Percentiles rank a stretch among this genome's conserved stretches.
phyloP scores from a whole-genome alignment of 1,139 yeast genomes.

The Arxiozyma slooffiae region DNA sequence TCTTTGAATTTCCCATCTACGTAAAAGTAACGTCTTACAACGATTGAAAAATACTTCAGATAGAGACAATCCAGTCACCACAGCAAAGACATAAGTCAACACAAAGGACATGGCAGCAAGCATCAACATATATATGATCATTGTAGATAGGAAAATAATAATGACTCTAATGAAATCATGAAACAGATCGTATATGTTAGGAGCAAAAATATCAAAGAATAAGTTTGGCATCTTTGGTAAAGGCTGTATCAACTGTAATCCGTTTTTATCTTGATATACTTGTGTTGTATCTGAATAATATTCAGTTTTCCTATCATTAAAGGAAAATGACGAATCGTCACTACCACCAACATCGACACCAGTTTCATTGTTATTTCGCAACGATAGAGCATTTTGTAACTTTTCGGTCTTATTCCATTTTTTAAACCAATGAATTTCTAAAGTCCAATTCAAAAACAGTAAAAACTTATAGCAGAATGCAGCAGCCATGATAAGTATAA shows the following conservation, averaged over 20 bases:
- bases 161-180: conserved; percentile 49
- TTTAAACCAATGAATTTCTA: conserved; percentile 57
- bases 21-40: conserved; percentile 26
- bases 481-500: conserved; percentile 46
- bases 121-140: conserved; percentile 64
- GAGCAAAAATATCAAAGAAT: conserved; percentile 35
- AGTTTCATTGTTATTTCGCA: background rate
- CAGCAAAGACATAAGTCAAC: conserved; percentile 59
- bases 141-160: conserved; percentile 50
- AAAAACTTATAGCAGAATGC: conserved; percentile 52
- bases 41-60: conserved; percentile 63
- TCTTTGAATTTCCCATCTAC: conserved; percentile 28
- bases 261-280: conserved; percentile 11
- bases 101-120: conserved; percentile 68
- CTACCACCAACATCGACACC: background rate
- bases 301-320: background rate
- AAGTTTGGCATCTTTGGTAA: conserved; percentile 27
- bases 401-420: conserved; percentile 18
- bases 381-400: background rate
- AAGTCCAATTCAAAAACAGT: conserved; percentile 48
- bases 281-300: conserved; percentile 11
- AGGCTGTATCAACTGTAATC: conserved; percentile 9
- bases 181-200: conserved; percentile 32
- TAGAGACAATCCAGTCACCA: conserved; percentile 55
- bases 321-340: background rate